phyloP scores from a whole-genome alignment of 768 basidiomycete genomes.

The Termitomyces sp. region DNA sequence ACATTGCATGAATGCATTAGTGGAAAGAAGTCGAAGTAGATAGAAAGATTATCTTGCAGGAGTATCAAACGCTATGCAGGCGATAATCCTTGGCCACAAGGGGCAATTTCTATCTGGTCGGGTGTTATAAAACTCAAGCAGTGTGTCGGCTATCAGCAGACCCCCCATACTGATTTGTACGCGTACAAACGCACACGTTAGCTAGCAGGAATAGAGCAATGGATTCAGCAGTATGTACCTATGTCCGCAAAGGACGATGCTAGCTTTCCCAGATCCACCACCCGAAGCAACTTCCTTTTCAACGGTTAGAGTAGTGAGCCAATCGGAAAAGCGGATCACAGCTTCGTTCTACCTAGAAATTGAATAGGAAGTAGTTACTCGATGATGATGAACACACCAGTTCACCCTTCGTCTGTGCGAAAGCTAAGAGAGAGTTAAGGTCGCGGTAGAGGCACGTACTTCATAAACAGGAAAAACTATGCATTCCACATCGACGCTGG shows the following conservation, averaged over 20 bases:
- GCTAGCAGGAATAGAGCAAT: not conserved
- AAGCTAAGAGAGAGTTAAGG: not conserved
- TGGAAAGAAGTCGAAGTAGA: not conserved
- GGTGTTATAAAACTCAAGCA: conserved; percentile 65
- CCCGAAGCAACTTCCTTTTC: conserved; percentile 76
- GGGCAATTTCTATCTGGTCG: conserved; percentile 61
- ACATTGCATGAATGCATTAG: not conserved
- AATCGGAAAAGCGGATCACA: conserved; percentile 83
- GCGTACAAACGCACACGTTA: not conserved
- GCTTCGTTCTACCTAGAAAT: conserved; percentile 57
- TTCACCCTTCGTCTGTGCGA: conserved; percentile 77
- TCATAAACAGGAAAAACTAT: conserved; percentile 89
- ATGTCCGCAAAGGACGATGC: conserved; percentile 86
- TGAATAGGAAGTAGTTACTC: not conserved
- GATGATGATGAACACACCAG: conserved; percentile 49
- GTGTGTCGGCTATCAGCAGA: conserved; percentile 78
- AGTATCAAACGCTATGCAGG: conserved; percentile 84
- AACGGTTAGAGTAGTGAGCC: conserved; percentile 88
- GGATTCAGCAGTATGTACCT: conserved; percentile 40
- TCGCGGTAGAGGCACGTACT: conserved; percentile 33
- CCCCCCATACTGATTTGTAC: conserved; percentile 77
- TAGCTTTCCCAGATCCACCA: conserved; percentile 71
- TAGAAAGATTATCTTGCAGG: conserved; percentile 55
- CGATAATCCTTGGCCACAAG: conserved; percentile 87
- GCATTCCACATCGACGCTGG: conserved; percentile 55